phyloP scores from a whole-genome alignment of 345 rosid species.

The Odontarrhena argentea region DNA sequence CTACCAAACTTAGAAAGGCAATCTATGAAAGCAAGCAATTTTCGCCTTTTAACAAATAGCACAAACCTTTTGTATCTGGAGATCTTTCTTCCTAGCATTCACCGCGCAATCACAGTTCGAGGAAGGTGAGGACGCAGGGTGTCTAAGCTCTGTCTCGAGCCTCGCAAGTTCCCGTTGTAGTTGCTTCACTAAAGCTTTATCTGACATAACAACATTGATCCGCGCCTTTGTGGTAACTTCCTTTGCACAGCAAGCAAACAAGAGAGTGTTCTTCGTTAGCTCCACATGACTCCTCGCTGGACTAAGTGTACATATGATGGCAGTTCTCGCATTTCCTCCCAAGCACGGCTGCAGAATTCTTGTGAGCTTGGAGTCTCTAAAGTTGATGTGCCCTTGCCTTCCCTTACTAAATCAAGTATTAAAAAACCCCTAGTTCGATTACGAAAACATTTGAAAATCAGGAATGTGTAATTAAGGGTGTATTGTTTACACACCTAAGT shows the following conservation, averaged over 20 bases:
- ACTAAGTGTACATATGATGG: constrained; percentile 91
- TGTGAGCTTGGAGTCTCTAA: constrained; percentile 98
- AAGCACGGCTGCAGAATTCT: constrained; percentile 90
- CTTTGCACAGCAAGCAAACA: constrained; percentile 96
- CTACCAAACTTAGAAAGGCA: neutral
- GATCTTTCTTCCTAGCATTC: constrained; percentile 77
- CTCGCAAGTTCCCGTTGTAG: constrained; percentile 87
- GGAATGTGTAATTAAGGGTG: constrained; percentile 1
- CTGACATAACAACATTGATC: constrained; percentile 97
- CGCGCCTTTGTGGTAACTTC: constrained; percentile 94
- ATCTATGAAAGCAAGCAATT: neutral
- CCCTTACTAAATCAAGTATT: constrained; percentile 68
- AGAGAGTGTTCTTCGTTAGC: constrained; percentile 91
- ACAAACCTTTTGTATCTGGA: constrained; percentile 83
- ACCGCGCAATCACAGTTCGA: constrained; percentile 64
- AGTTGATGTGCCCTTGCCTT: constrained; percentile 90
- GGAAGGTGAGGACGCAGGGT: constrained; percentile 57
- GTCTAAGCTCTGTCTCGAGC: constrained; percentile 81
- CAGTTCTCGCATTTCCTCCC: constrained; percentile 98
- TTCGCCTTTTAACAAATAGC: neutral
- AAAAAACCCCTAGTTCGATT: neutral
- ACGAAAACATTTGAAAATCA: neutral
- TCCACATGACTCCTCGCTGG: constrained; percentile 98
- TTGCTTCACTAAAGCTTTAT: constrained; percentile 92
- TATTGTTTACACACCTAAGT: constrained; percentile 62